Evolutionary conservation across 495 filamentous ascomycete species (phyloP).

Genomic region (Aspergillus nanangensis): DNA sequence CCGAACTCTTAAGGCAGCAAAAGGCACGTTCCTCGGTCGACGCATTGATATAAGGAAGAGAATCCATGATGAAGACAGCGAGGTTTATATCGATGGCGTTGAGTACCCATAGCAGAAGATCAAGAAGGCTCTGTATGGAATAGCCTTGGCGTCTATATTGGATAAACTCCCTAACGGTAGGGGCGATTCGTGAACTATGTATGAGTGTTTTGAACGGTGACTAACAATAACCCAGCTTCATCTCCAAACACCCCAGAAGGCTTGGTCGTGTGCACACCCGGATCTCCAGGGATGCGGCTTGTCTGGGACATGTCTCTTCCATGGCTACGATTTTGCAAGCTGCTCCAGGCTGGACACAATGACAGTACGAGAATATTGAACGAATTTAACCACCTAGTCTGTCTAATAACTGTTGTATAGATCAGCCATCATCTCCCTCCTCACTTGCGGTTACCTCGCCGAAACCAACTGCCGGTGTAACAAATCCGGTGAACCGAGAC

Average conservation of each 20-base stretch:
- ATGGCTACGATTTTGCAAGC: conserved; percentile 8
- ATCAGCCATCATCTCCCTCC: not conserved
- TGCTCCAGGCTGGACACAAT: conserved; percentile 1
- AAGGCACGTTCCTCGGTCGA: conserved; percentile 6
- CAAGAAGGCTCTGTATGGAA: conserved; percentile 6
- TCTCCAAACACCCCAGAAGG: conserved; percentile 11
- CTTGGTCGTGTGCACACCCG: conserved; percentile 7
- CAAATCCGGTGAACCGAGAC: not conserved
- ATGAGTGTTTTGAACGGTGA: not conserved
- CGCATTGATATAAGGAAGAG: conserved; percentile 7
- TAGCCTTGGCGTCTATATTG: conserved; percentile 6
- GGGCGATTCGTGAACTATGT: not conserved
- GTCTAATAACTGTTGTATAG: not conserved
- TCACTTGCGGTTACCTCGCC: not conserved
- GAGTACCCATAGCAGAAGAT: conserved; percentile 3
- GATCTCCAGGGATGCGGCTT: conserved; percentile 7
- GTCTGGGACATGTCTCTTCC: conserved; percentile 4
- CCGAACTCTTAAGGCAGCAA: not conserved
- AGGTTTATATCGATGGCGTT: conserved; percentile 8
- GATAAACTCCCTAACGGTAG: conserved; percentile 4
- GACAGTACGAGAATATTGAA: not conserved
- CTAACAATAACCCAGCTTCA: not conserved
- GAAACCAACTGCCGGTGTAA: not conserved
- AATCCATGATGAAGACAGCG: conserved; percentile 10
- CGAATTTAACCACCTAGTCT: not conserved